Percentiles rank a stretch among this genome's conserved stretches.
Evolutionary conservation across 371 early-diverging fungal genomes (phyloP).

Genomic region (Mortierella sp.): DNA sequence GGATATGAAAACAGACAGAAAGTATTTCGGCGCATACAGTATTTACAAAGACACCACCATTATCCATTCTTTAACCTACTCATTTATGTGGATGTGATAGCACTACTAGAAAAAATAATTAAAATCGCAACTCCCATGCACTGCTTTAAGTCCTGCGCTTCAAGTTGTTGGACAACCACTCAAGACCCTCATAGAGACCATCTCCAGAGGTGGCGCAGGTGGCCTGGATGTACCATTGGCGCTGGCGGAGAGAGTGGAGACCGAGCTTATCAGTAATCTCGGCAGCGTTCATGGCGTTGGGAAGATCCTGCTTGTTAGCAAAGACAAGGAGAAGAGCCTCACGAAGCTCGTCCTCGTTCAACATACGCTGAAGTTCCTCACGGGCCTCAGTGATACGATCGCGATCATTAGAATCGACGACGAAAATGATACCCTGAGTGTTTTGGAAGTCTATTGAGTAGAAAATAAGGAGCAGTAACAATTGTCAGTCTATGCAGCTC

Average conservation of each 20-base stretch:
- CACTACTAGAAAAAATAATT: slow-evolving; percentile 12
- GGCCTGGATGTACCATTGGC: slow-evolving; percentile 95
- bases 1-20: neutral
- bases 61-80: neutral
- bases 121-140: neutral
- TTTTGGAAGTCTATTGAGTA: slow-evolving; percentile 79
- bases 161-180: slow-evolving; percentile 78
- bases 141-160: slow-evolving; percentile 59
- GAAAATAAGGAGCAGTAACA: slow-evolving; percentile 1
- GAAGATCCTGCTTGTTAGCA: slow-evolving; percentile 95
- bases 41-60: neutral
- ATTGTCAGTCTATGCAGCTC: slow-evolving; percentile 13
- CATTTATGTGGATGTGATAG: neutral
- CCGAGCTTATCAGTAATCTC: slow-evolving; percentile 91
- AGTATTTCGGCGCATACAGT: neutral
- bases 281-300: slow-evolving; percentile 88
- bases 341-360: slow-evolving; percentile 91
- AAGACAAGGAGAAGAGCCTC: slow-evolving; percentile 88
- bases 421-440: slow-evolving; percentile 95
- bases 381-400: slow-evolving; percentile 92
- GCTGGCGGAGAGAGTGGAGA: slow-evolving; percentile 83
- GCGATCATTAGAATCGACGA: slow-evolving; percentile 95
- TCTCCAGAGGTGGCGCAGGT: slow-evolving; percentile 96
- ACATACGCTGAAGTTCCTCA: slow-evolving; percentile 89
- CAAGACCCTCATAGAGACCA: slow-evolving; percentile 95